A percentile compares a stretch with the other conserved stretches of the same genome.
Evolutionary conservation across 2,329 filamentous ascomycete species (phyloP).

Genomic region (Pseudogymnoascus sp.): DNA sequence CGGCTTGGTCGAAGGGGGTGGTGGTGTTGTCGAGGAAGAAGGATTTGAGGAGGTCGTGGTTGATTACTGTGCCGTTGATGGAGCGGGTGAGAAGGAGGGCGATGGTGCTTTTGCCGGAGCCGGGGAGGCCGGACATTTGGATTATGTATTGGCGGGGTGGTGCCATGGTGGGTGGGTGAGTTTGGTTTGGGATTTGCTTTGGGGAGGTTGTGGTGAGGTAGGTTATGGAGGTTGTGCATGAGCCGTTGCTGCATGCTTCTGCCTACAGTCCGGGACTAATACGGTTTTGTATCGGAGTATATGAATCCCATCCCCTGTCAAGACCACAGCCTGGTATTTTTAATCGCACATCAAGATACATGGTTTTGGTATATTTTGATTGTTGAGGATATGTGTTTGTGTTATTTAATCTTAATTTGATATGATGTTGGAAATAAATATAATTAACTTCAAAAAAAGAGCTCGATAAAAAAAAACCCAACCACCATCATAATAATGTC

Average conservation of each 20-base stretch:
- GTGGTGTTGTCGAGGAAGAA: constrained; percentile 24
- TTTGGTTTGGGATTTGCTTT: background rate
- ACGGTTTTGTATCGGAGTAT: background rate
- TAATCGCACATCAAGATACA: background rate
- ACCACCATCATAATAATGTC: background rate
- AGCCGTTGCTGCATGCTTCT: background rate
- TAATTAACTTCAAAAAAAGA: background rate
- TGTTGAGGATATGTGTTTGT: no score
- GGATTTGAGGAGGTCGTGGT: constrained; percentile 31
- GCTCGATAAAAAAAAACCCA: background rate
- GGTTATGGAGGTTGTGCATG: background rate
- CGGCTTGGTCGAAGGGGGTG: constrained; percentile 26
- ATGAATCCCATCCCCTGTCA: background rate
- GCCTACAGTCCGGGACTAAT: background rate
- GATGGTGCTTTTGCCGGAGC: constrained; percentile 32
- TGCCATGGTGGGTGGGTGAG: background rate
- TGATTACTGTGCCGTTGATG: constrained; percentile 27
- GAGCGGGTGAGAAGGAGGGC: constrained; percentile 23
- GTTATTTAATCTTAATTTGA: no score
- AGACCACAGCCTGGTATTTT: background rate
- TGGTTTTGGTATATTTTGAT: background rate
- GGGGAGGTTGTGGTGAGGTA: background rate
- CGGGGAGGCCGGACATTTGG: constrained; percentile 33
- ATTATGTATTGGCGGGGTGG: constrained; percentile 17
- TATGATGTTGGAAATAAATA: no score